Base-by-base conservation (phyloP, 2,329 filamentous ascomycete genomes). In the Pseudogymnoascus sp. region DNA sequence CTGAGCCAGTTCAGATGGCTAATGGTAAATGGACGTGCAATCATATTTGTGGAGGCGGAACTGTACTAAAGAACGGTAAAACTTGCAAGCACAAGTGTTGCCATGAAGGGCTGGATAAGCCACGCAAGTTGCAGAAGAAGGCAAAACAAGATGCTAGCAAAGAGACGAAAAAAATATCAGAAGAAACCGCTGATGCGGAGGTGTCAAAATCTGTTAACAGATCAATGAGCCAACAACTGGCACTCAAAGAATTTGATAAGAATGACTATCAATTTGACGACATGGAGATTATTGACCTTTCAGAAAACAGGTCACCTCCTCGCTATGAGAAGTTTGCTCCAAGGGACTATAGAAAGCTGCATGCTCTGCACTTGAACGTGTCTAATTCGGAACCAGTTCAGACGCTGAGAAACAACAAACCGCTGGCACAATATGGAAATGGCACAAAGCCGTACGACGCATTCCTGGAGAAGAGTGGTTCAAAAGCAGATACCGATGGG, bases 21-120 rank as follows among this genome's bases (percentile, higher is more conserved):
- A 93, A 90, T 69, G 89, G 89, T 0, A 89, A 82, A 69, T 93
- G 87, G 85, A 81, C 81, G 37, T 93, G 90, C 74, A 88, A 88
- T 63, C 90, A 93, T 70, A 74, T 74, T 16, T 93, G 90, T 62
- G 70, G 70, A n/a, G 76, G 77, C 59, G 73, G 72, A 1, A 70
- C 70, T 1, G 69, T 69, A 21, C 75, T 75, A 1, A 74, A 73
- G 63, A 71, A 72, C 40, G 77, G 78, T 4, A 76, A 74, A 35
- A 66, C 63, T 35, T 93, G 90, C 73, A 89, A 85, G 67, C 90
- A 93, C 69, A 74, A 82, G 37, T 93, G 90, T 69, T 93, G 90
- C 69, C 81, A 81, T 23, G 85, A 90, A 64, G 90, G 90, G 0
- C 70, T 89, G 16, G 84, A 89, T 37, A 90, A 86, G 65, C 86